These are phyloP conservation scores for Sclerotinia sclerotiorum DNA, from an alignment of 2,329 filamentous ascomycete genomes.

Conservation along the genomic window DNA sequence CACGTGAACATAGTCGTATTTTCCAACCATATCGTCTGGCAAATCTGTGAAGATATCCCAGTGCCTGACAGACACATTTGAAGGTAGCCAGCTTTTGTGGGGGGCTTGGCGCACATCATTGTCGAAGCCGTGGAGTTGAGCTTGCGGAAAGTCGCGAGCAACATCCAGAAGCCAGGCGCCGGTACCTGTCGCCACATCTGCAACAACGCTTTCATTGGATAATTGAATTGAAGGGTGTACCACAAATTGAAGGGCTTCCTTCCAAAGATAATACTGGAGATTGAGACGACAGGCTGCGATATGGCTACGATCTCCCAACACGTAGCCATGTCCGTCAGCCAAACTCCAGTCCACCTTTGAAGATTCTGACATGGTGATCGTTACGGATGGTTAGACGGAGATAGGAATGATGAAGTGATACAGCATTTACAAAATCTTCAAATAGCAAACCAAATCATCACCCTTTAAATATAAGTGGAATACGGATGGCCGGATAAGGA, in stretches of 20 bases:
- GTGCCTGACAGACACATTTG: not conserved
- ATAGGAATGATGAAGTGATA: too few relatives aligned
- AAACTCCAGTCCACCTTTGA: constrained; percentile 13
- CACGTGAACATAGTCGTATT: constrained; percentile 1
- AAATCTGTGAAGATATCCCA: constrained; percentile 12
- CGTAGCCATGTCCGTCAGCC: constrained; percentile 1
- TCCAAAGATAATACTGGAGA: constrained; percentile 18
- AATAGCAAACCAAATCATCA: too few relatives aligned
- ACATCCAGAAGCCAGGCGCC: constrained; percentile 16
- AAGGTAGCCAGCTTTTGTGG: not conserved
- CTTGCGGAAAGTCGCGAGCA: not conserved
- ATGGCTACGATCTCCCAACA: not conserved
- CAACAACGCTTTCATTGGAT: not conserved
- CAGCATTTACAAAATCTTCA: too few relatives aligned
- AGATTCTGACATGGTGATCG: not conserved
- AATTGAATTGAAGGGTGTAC: not conserved
- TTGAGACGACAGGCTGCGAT: constrained; percentile 13
- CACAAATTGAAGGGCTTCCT: not conserved
- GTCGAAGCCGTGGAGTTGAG: not conserved
- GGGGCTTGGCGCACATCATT: not conserved
- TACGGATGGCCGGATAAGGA: too few relatives aligned
- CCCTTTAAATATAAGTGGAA: too few relatives aligned
- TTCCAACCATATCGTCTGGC: not conserved
- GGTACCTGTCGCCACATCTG: constrained; percentile 12
- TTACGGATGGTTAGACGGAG: not conserved